Evolutionary conservation across 2,329 filamentous ascomycete species (phyloP).

Genomic region (Botrytis cinerea): DNA sequence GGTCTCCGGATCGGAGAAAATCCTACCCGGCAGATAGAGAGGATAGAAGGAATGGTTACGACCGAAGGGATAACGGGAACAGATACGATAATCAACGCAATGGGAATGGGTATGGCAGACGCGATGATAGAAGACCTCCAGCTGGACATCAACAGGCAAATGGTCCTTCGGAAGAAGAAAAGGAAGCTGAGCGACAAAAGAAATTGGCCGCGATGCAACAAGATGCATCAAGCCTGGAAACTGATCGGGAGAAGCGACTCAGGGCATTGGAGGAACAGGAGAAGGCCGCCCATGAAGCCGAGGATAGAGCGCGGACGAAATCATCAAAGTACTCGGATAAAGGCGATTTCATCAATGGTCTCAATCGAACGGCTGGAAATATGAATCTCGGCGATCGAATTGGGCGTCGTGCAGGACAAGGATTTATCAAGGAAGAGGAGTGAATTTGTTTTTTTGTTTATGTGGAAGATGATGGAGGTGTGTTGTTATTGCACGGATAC

Average conservation of each 20-base stretch:
- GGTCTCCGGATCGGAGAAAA: constrained; percentile 40
- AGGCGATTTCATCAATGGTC: constrained; percentile 62
- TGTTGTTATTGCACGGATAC: not conserved
- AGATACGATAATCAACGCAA: constrained; percentile 35
- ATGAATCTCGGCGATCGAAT: constrained; percentile 55
- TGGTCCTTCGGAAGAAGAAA: constrained; percentile 35
- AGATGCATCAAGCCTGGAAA: constrained; percentile 68
- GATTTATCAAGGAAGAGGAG: constrained; percentile 49
- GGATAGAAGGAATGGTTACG: constrained; percentile 29
- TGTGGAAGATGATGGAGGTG: constrained; percentile 8
- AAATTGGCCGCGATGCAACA: constrained; percentile 74
- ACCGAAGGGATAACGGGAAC: constrained; percentile 31
- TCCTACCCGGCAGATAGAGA: constrained; percentile 37
- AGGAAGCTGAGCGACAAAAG: constrained; percentile 60
- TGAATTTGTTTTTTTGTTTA: constrained; percentile 16
- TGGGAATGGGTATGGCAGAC: constrained; percentile 34
- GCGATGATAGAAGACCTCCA: constrained; percentile 34
- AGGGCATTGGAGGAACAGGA: constrained; percentile 68
- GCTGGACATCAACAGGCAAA: constrained; percentile 7
- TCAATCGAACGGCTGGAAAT: constrained; percentile 61
- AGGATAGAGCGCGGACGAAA: constrained; percentile 62
- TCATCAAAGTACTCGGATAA: constrained; percentile 63
- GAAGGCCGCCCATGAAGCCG: constrained; percentile 62
- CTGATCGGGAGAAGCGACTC: constrained; percentile 68
- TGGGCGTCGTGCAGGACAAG: constrained; percentile 49